These are phyloP conservation scores for Calocybe cyanea DNA, from an alignment of 768 basidiomycete genomes.

Conservation along the genomic window DNA sequence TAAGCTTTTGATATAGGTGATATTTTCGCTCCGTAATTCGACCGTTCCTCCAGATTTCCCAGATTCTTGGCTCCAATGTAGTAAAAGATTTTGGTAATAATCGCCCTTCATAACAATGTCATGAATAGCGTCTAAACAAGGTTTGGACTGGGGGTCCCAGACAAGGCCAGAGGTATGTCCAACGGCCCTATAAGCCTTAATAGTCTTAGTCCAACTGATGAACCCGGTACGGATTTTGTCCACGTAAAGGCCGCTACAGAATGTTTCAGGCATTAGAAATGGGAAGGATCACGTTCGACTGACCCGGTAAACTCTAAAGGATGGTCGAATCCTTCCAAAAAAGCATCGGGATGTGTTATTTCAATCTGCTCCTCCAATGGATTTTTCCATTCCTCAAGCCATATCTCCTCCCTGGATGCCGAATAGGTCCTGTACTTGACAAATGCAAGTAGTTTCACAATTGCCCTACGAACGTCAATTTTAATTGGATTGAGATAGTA, in stretches of 20 bases:
- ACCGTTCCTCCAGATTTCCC: conserved; percentile 45
- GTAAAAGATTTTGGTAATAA: conserved; percentile 59
- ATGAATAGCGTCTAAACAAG: conserved; percentile 49
- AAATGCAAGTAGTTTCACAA: conserved; percentile 62
- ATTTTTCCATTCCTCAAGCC: conserved; percentile 70
- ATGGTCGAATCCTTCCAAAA: conserved; percentile 43
- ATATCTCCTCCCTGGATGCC: conserved; percentile 57
- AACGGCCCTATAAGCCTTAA: conserved; percentile 56
- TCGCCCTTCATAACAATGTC: conserved; percentile 40
- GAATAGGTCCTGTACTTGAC: conserved; percentile 78
- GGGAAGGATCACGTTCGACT: conserved; percentile 12
- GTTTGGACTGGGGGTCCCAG: conserved; percentile 55
- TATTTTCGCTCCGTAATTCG: conserved; percentile 54
- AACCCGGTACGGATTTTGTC: conserved; percentile 81
- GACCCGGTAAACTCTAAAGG: conserved; percentile 35
- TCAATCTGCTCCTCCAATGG: conserved; percentile 48
- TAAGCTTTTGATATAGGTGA: conserved; percentile 36
- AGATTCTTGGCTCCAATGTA: conserved; percentile 81
- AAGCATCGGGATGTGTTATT: conserved; percentile 44
- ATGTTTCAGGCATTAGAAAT: too few species aligned
- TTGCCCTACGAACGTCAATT: conserved; percentile 39
- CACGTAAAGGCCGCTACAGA: conserved; percentile 45
- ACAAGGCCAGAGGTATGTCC: conserved; percentile 33
- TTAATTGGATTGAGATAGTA: conserved; percentile 4
- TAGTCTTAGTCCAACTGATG: conserved; percentile 61